These are phyloP conservation scores for Curvularia lunata DNA, from an alignment of 2,329 filamentous ascomycete species.

Conservation along the genomic window DNA sequence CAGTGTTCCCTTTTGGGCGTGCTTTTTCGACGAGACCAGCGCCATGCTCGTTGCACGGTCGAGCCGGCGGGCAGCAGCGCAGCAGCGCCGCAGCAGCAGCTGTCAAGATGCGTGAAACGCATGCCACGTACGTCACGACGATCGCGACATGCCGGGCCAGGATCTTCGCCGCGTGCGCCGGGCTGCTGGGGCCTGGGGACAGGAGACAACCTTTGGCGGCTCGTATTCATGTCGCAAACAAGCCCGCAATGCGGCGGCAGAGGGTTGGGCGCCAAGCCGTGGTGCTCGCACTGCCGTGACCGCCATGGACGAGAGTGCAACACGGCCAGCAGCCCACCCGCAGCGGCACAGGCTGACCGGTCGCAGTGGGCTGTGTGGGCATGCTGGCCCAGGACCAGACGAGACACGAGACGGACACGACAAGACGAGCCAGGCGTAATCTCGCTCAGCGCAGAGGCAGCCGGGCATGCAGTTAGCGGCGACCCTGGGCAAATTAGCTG, in stretches of 20 bases:
- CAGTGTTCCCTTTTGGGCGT: constrained; percentile 5
- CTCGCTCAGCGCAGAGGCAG: constrained; percentile 3
- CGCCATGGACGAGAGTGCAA: constrained; percentile 3
- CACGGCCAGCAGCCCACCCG: not conserved
- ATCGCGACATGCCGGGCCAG: constrained; percentile 15
- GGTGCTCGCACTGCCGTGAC: not conserved
- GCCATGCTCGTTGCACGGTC: not conserved
- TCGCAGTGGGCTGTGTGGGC: constrained; percentile 8
- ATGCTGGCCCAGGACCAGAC: not conserved
- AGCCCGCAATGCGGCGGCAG: not conserved
- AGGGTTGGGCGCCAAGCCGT: not conserved
- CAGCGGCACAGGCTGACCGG: constrained; percentile 8
- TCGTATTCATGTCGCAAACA: not conserved
- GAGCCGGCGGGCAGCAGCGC: not conserved
- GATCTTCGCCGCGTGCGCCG: constrained; percentile 5
- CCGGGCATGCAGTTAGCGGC: constrained; percentile 19
- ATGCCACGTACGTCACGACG: constrained; percentile 19
- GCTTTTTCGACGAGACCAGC: not conserved
- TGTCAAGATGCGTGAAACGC: constrained; percentile 12
- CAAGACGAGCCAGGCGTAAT: constrained; percentile 5
- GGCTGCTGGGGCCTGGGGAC: not conserved
- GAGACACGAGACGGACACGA: constrained; percentile 13
- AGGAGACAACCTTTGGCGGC: not conserved
- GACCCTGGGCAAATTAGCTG: constrained; percentile 18
- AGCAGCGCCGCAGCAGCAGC: not conserved